These are phyloP conservation scores for Talaromyces ruber DNA, from an alignment of 495 filamentous ascomycete species.

Conservation along the genomic window DNA sequence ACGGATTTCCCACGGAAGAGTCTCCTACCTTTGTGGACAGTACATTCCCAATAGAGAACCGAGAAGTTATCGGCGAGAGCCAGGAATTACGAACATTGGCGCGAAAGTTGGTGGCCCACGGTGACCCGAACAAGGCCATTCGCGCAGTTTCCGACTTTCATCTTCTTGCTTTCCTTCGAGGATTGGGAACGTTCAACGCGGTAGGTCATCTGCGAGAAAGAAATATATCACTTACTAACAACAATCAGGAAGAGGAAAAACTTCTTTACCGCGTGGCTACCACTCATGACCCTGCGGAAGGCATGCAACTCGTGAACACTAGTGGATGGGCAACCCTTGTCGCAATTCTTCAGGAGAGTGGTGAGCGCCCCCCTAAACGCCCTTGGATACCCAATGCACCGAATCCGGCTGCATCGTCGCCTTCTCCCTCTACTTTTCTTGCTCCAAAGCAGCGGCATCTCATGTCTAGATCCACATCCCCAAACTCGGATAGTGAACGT, in stretches of 20 bases:
- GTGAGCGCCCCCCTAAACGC: slow-evolving; percentile 91
- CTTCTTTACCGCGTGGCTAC: slow-evolving; percentile 79
- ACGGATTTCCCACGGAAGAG: slow-evolving; percentile 82
- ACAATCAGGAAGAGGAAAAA: slow-evolving; percentile 73
- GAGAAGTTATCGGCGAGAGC: slow-evolving; percentile 71
- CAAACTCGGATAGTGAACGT: slow-evolving; percentile 52
- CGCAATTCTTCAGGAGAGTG: slow-evolving; percentile 87
- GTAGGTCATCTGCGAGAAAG: slow-evolving; percentile 34
- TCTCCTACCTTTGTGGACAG: slow-evolving; percentile 62
- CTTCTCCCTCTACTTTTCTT: slow-evolving; percentile 9
- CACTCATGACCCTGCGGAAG: slow-evolving; percentile 65
- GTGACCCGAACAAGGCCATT: slow-evolving; percentile 53
- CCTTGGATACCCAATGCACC: slow-evolving; percentile 41
- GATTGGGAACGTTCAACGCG: slow-evolving; percentile 73
- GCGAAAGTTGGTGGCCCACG: slow-evolving; percentile 49
- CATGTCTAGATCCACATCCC: slow-evolving; percentile 31
- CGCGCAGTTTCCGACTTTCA: slow-evolving; percentile 84
- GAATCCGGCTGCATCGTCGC: slow-evolving; percentile 11
- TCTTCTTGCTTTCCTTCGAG: slow-evolving; percentile 77
- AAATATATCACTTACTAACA: slow-evolving; percentile 7
- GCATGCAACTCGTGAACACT: slow-evolving; percentile 71
- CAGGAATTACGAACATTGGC: slow-evolving; percentile 64
- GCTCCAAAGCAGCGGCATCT: slow-evolving; percentile 22
- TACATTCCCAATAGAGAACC: slow-evolving; percentile 82
- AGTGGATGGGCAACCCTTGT: slow-evolving; percentile 88